Percentiles rank a stretch among this genome's conserved stretches.
Evolutionary conservation across 2,329 filamentous ascomycete species (phyloP).

Genomic region (Colletotrichum falcatum): DNA sequence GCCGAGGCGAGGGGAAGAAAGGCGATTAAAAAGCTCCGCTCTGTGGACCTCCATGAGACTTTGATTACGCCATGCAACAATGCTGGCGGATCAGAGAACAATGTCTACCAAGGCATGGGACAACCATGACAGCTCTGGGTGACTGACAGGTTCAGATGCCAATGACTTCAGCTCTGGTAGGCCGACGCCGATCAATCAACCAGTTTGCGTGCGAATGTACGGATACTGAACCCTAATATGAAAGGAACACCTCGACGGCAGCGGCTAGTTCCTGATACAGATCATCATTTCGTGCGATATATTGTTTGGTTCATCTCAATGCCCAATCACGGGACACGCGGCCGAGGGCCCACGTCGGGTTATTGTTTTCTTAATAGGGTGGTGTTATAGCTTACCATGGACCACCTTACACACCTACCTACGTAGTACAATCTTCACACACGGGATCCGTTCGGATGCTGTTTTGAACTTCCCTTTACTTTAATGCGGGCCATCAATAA

Average conservation of each 20-base stretch:
- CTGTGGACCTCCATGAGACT: slow-evolving; percentile 13
- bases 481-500: slow-evolving; percentile 21
- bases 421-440: slow-evolving; percentile 5
- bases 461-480: slow-evolving; percentile 17
- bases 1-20: slow-evolving; percentile 11
- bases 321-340: slow-evolving; percentile 25
- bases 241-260: slow-evolving; percentile 10
- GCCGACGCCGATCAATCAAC: slow-evolving; percentile 7
- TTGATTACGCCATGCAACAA: slow-evolving; percentile 22
- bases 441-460: slow-evolving; percentile 2
- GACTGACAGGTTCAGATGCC: slow-evolving; percentile 1
- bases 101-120: neutral
- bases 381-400: slow-evolving; percentile 15
- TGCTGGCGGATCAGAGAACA: neutral
- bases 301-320: slow-evolving; percentile 24
- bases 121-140: neutral
- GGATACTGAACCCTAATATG: slow-evolving; percentile 8
- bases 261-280: slow-evolving; percentile 30
- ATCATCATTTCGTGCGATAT: slow-evolving; percentile 39
- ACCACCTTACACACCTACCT: slow-evolving; percentile 21
- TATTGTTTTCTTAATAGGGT: slow-evolving; percentile 31
- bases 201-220: neutral
- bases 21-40: slow-evolving; percentile 6
- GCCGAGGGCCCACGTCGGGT: neutral
- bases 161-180: neutral